A percentile compares a stretch with the other conserved stretches of the same genome.
Evolutionary conservation across 768 basidiomycete species (phyloP).

Genomic region (Auriculariales sp.): DNA sequence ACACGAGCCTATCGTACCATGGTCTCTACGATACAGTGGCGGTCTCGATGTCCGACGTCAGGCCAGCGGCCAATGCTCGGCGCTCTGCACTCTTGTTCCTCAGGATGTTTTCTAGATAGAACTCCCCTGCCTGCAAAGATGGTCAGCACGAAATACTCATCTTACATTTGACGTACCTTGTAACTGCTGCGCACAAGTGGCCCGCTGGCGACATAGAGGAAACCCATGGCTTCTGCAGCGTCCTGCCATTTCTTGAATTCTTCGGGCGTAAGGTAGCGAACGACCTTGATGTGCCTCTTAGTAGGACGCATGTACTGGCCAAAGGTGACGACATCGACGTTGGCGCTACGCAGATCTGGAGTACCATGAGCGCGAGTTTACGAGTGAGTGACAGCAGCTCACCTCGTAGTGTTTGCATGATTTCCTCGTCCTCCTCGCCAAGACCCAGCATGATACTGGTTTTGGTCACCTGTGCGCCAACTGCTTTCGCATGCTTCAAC

Average conservation of each 20-base stretch:
- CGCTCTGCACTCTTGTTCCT: constrained; percentile 32
- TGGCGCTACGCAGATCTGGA: constrained; percentile 69
- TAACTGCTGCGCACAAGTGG: constrained; percentile 94
- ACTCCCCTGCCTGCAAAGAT: constrained; percentile 71
- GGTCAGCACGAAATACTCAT: constrained; percentile 1
- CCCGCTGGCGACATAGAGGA: constrained; percentile 93
- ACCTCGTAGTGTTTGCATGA: constrained; percentile 76
- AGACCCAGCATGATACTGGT: constrained; percentile 98
- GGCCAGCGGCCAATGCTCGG: neutral
- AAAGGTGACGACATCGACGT: constrained; percentile 96
- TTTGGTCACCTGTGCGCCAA: constrained; percentile 82
- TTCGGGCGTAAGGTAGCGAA: constrained; percentile 84
- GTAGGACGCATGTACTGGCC: constrained; percentile 99
- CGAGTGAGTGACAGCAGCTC: constrained; percentile 11
- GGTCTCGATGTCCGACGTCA: neutral
- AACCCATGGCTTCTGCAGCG: constrained; percentile 84
- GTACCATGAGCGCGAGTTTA: neutral
- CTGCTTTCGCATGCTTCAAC: constrained; percentile 67
- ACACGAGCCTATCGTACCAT: too few species aligned
- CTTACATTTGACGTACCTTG: constrained; percentile 46
- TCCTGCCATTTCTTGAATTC: constrained; percentile 89
- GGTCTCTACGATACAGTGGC: too few species aligned
- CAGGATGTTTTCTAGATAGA: constrained; percentile 84
- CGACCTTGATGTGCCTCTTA: constrained; percentile 98
- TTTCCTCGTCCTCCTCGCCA: constrained; percentile 75